Percentiles rank a stretch among this genome's conserved stretches.
Evolutionary conservation across 75 land plant species (phyloP).

Genomic region (Azolla pinnata): DNA sequence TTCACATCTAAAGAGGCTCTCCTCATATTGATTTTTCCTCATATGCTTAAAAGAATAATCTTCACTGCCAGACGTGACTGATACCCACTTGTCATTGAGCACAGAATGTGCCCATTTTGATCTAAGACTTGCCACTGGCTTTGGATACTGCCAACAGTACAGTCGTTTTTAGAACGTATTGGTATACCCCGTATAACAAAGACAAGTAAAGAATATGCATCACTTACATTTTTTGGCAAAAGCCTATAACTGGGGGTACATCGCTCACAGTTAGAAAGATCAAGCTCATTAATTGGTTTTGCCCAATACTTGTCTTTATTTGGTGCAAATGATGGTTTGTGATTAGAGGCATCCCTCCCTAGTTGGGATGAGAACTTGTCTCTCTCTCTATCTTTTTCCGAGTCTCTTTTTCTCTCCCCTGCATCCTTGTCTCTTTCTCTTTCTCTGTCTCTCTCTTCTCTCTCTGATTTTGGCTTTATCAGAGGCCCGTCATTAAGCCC

Average conservation of each 20-base stretch:
- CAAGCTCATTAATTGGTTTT: conserved; percentile 89
- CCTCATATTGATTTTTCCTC: conserved; percentile 76
- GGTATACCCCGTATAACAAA: not conserved
- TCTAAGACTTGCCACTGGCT: conserved; percentile 48
- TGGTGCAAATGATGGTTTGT: conserved; percentile 34
- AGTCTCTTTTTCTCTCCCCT: conserved; percentile 48
- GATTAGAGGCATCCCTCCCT: conserved; percentile 36
- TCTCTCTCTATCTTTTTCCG: conserved; percentile 50
- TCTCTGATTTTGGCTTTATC: conserved; percentile 41
- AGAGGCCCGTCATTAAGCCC: conserved; percentile 41
- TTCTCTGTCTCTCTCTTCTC: conserved; percentile 51
- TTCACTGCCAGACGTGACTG: conserved; percentile 76
- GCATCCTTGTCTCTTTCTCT: conserved; percentile 39
- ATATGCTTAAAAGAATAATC: conserved; percentile 81
- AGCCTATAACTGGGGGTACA: conserved; percentile 95
- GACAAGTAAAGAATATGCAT: not conserved
- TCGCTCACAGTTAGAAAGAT: conserved; percentile 73
- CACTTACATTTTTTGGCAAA: conserved; percentile 67
- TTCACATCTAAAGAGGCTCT: conserved; percentile 70
- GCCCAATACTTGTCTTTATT: conserved; percentile 60
- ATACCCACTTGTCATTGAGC: conserved; percentile 66
- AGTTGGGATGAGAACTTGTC: conserved; percentile 20
- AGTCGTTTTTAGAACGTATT: not conserved
- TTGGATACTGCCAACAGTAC: conserved; percentile 43
- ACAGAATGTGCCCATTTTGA: conserved; percentile 52